Percentiles rank a stretch among this genome's conserved stretches.
These are phyloP conservation scores for Selaginella moellendorffii DNA, from an alignment of 75 land plant genomes.

Conservation along the genomic window DNA sequence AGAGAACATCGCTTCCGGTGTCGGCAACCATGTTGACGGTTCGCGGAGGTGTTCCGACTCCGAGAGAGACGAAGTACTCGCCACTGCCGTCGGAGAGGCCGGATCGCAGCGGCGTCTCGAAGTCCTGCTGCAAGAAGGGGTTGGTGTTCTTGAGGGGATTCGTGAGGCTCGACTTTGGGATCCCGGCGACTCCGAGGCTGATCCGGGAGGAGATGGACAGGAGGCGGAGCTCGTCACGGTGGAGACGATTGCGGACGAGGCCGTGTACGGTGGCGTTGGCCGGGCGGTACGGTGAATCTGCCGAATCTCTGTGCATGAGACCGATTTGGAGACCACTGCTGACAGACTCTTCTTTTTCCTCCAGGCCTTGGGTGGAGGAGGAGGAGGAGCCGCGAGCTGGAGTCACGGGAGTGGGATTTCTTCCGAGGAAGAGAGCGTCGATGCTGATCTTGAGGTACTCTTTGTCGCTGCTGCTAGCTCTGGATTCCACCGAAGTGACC, in stretches of 20 bases:
- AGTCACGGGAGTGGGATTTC: not conserved
- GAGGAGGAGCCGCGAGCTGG: not conserved
- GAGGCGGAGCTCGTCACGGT: not conserved
- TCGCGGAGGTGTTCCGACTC: constrained; percentile 1
- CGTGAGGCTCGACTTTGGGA: constrained; percentile 3
- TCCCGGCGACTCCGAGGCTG: not conserved
- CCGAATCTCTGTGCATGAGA: constrained; percentile 3
- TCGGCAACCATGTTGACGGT: constrained; percentile 1
- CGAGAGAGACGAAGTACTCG: not conserved
- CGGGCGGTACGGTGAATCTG: not conserved
- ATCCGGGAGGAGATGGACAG: not conserved
- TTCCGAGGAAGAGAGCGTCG: not conserved
- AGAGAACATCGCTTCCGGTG: constrained; percentile 4
- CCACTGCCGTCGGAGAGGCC: not conserved
- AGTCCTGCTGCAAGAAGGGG: not conserved
- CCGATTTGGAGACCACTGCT: not conserved
- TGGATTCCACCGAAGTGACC: no score
- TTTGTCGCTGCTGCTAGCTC: no score
- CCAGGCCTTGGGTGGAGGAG: no score
- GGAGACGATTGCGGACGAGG: not conserved
- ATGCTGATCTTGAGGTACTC: not conserved
- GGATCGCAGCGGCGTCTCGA: constrained; percentile 7
- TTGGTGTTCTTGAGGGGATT: not conserved
- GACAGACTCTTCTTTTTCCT: not conserved
- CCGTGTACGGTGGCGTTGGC: not conserved